Base-by-base conservation (phyloP, 140 eudicot species). In the Ambrosia hybrid region DNA sequence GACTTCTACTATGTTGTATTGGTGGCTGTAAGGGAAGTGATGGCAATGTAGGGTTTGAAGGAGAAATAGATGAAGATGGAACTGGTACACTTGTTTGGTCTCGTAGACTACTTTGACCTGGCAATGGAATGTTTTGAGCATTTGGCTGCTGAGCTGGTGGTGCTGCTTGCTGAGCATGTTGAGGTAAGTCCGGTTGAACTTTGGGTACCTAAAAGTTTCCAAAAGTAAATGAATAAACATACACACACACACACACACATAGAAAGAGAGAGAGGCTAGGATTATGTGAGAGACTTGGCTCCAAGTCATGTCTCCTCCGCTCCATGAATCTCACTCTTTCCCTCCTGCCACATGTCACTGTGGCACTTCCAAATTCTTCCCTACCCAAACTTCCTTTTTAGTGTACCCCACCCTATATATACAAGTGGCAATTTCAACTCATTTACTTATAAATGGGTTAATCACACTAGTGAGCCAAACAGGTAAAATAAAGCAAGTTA, bases 121-220 rank as follows among this genome's bases (percentile, higher is more conserved):
- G 85, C 68, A 71, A 17, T 70, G 92, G 46, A 80, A 86, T 15
- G 36, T 74, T 49, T 34, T 84, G 89, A 56, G 73, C 38, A 51
- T 67, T 84, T 46, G 86, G 9, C 72, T 84, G 93, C 85, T 84
- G 95, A 72, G 63, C 74, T 43, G 92, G 78, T 4, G 67, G 64
- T 59, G 72, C 51, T 37, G 89, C 67, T 92, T 86, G 90, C 74
- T 87, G 89, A 46, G 85, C 62, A 80, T 65, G 83, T 56, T 79
- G 93, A 46, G 92, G 38, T 55, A 78, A 69, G 4, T 83, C 64
- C 17, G 91, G 80, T 76, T 82, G 89, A 71, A 77, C 75, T 55
- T 76, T 79, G n/a, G 86, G 86, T 49, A 70, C 62, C 95, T 88
- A 70, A 63, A 68, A 79, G 61, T 68, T 70, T 58, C 12, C 30